Conservation (phyloP, 78 protist species). For the Mantamonas sphyraenae region DNA sequence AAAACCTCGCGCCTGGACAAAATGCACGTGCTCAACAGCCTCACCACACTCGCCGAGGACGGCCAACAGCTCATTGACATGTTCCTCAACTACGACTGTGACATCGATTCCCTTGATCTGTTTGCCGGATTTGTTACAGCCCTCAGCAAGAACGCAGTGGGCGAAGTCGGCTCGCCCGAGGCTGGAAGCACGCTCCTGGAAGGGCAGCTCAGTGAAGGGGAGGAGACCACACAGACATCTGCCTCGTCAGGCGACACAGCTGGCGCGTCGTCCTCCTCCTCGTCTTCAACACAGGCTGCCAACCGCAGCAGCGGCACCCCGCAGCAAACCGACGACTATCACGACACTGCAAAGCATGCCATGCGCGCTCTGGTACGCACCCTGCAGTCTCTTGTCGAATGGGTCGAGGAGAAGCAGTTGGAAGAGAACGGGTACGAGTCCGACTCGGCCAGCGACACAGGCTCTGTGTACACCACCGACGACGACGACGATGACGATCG, state of each 20-base stretch:
- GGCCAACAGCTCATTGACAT: slow-evolving; percentile 77
- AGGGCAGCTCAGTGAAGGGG: slow-evolving; percentile 29
- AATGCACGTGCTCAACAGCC: slow-evolving; percentile 63
- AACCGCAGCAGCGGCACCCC: too few species aligned
- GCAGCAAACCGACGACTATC: too few species aligned
- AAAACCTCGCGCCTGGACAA: slow-evolving; percentile 70
- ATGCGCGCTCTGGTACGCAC: slow-evolving; percentile 61
- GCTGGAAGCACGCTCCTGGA: slow-evolving; percentile 22
- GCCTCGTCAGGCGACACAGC: too few species aligned
- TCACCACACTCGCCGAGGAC: slow-evolving; percentile 49
- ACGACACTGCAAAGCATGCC: too few species aligned
- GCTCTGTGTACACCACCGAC: too few species aligned
- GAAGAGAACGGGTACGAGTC: not conserved
- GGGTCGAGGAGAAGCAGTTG: slow-evolving; percentile 18
- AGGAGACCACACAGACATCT: slow-evolving; percentile 56
- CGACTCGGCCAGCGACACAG: too few species aligned
- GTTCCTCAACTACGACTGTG: slow-evolving; percentile 95
- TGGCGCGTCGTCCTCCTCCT: too few species aligned
- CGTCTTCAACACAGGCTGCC: too few species aligned
- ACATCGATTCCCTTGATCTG: slow-evolving; percentile 53
- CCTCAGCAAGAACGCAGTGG: slow-evolving; percentile 56
- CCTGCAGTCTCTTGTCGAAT: slow-evolving; percentile 49
- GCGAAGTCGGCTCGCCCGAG: slow-evolving; percentile 29
- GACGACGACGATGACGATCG: too few species aligned
- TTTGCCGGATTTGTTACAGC: slow-evolving; percentile 61